Evolutionary conservation across 805 yeast genomes (phyloP).

Genomic region (Alloascoidea hylecoeti): DNA sequence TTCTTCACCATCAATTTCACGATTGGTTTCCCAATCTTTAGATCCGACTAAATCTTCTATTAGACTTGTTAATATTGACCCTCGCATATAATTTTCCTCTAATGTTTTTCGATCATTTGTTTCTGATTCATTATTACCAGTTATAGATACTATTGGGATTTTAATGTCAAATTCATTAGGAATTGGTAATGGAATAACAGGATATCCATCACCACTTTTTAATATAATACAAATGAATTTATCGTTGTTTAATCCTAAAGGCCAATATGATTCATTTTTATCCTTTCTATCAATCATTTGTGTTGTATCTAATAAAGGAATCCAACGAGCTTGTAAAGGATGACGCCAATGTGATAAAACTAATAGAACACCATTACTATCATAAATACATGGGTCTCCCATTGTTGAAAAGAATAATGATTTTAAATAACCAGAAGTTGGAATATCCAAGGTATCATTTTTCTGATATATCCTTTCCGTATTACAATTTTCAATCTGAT

Average conservation of each 20-base stretch:
- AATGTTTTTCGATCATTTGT: slow-evolving; percentile 3
- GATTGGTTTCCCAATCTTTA: slow-evolving; percentile 25
- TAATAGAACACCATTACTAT: slow-evolving; percentile 59
- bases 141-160: slow-evolving; percentile 37
- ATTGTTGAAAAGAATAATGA: slow-evolving; percentile 75
- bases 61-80: slow-evolving; percentile 6
- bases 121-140: slow-evolving; percentile 5
- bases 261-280: slow-evolving; percentile 69
- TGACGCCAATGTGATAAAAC: slow-evolving; percentile 71
- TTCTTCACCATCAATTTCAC: slow-evolving; percentile 19
- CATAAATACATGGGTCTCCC: slow-evolving; percentile 86
- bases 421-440: slow-evolving; percentile 25
- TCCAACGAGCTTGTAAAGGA: slow-evolving; percentile 68
- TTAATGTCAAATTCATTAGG: slow-evolving; percentile 65
- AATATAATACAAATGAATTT: slow-evolving; percentile 62
- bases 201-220: slow-evolving; percentile 52
- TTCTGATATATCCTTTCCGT: slow-evolving; percentile 21
- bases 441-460: slow-evolving; percentile 19
- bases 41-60: slow-evolving; percentile 7
- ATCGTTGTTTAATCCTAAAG: slow-evolving; percentile 63
- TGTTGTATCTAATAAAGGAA: slow-evolving; percentile 60
- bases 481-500: slow-evolving; percentile 31
- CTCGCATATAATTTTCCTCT: slow-evolving; percentile 9
- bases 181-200: slow-evolving; percentile 73
- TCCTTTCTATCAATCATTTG: slow-evolving; percentile 30